Conservation (phyloP, 2,329 filamentous ascomycete species). For the Talaromyces sp. region DNA sequence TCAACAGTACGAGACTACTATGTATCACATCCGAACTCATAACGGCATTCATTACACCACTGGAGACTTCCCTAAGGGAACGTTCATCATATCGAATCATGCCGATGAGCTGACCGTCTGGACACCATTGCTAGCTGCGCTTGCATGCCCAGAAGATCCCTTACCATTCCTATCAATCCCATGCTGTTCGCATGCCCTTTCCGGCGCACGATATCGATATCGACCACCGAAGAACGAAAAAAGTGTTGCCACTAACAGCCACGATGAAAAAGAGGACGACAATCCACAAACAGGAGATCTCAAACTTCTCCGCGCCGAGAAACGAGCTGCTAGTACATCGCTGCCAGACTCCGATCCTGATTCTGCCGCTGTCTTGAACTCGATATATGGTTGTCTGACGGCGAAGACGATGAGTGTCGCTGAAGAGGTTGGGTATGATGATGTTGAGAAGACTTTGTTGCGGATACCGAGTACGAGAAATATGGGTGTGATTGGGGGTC, state of each 20-base stretch:
- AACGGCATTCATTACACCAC: constrained; percentile 24
- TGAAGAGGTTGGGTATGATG: constrained; percentile 64
- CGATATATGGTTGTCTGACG: constrained; percentile 78
- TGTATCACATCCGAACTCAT: constrained; percentile 8
- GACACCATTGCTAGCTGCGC: constrained; percentile 80
- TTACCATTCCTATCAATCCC: constrained; percentile 89
- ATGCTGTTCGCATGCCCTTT: constrained; percentile 86
- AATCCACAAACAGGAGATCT: constrained; percentile 38
- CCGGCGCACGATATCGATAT: constrained; percentile 65
- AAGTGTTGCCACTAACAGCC: neutral
- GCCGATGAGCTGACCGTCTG: constrained; percentile 93
- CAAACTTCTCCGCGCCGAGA: constrained; percentile 34
- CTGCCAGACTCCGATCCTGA: neutral
- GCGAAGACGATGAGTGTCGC: constrained; percentile 69
- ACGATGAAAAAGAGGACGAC: constrained; percentile 20
- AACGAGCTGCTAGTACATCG: constrained; percentile 27
- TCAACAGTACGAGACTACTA: neutral
- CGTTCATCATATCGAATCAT: constrained; percentile 95
- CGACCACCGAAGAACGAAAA: constrained; percentile 35
- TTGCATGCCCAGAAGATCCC: constrained; percentile 50
- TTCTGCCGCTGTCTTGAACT: constrained; percentile 42
- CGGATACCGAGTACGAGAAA: constrained; percentile 92
- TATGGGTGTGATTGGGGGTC: constrained; percentile 68
- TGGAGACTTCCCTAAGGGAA: constrained; percentile 66
- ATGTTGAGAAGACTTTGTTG: constrained; percentile 75